These are phyloP conservation scores for Triticum aestivum DNA, from an alignment of 176 grass and related monocot genomes.

Conservation along the genomic window DNA sequence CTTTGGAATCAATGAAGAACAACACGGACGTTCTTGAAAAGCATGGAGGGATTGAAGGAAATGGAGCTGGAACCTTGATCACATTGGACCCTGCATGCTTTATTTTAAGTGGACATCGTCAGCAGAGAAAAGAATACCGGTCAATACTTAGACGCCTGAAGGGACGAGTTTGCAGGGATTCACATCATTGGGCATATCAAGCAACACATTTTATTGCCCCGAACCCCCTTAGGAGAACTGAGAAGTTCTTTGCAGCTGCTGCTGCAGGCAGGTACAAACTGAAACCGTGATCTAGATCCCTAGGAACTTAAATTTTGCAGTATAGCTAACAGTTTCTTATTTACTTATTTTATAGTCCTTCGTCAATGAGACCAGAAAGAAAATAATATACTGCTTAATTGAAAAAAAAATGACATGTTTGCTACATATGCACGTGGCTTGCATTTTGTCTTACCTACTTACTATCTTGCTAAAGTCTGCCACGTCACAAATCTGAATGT, in stretches of 20 bases:
- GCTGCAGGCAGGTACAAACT: conserved; percentile 69
- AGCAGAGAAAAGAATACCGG: conserved; percentile 60
- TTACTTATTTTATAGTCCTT: not conserved
- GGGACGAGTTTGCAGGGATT: conserved; percentile 76
- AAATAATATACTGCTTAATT: not conserved
- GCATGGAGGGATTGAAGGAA: conserved; percentile 10
- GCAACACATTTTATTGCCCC: conserved; percentile 77
- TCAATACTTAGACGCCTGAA: conserved; percentile 49
- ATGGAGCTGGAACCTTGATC: too few species aligned
- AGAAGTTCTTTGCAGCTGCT: conserved; percentile 93
- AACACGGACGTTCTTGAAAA: conserved; percentile 4
- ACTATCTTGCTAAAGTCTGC: not conserved
- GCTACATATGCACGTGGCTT: not conserved
- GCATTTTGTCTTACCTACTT: not conserved
- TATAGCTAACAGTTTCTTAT: not conserved
- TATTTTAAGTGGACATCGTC: not conserved
- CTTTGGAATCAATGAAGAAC: conserved; percentile 24
- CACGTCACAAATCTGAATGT: not conserved
- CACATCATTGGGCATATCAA: conserved; percentile 68
- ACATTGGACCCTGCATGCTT: too few species aligned
- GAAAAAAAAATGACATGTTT: not conserved
- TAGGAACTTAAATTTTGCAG: not conserved
- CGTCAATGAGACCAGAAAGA: not conserved
- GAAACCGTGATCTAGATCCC: not conserved
- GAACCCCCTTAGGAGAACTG: conserved; percentile 68